phyloP scores from a whole-genome alignment of 1,284 basidiomycete species.

The Taiwanofungus camphoratus region DNA sequence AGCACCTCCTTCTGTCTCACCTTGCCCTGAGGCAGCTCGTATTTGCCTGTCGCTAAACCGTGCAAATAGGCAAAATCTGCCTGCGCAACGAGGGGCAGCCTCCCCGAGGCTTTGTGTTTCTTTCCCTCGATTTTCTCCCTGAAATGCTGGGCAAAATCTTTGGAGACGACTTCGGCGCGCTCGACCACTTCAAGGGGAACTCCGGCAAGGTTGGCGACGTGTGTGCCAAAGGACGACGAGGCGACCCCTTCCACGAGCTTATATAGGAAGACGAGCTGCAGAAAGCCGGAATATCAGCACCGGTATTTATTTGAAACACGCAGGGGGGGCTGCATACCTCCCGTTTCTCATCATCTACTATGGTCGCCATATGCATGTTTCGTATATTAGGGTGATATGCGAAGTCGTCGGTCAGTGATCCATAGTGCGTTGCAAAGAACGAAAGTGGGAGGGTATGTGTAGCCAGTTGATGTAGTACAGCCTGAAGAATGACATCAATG shows the following conservation, averaged over 20 bases:
- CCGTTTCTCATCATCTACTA: conserved; percentile 84
- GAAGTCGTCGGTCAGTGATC: conserved; percentile 82
- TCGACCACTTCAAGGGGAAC: conserved; percentile 79
- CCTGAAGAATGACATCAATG: conserved; percentile 33
- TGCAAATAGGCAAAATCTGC: conserved; percentile 83
- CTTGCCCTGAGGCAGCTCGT: conserved; percentile 45
- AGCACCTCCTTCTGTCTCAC: conserved; percentile 50
- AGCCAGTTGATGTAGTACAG: conserved; percentile 89
- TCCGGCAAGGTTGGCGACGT: conserved; percentile 84
- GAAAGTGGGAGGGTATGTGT: conserved; percentile 85
- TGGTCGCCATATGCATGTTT: conserved; percentile 91
- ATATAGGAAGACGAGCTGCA: conserved; percentile 85
- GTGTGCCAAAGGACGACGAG: conserved; percentile 88
- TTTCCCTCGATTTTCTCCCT: conserved; percentile 67
- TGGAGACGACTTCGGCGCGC: conserved; percentile 82
- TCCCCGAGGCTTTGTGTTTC: conserved; percentile 49
- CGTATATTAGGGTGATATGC: conserved; percentile 89
- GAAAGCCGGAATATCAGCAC: neutral
- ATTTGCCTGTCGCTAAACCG: conserved; percentile 48
- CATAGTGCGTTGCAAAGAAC: conserved; percentile 87
- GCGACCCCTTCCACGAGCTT: conserved; percentile 88
- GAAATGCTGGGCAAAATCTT: conserved; percentile 84
- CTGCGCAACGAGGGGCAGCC: conserved; percentile 72
- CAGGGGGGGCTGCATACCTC: conserved; percentile 58
- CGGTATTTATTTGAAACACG: too few relatives aligned